Evolutionary conservation across 176 grass and related monocot genomes (phyloP), one percentile per base, ranked within the genome.

Genomic region (Musa beccarii): DNA sequence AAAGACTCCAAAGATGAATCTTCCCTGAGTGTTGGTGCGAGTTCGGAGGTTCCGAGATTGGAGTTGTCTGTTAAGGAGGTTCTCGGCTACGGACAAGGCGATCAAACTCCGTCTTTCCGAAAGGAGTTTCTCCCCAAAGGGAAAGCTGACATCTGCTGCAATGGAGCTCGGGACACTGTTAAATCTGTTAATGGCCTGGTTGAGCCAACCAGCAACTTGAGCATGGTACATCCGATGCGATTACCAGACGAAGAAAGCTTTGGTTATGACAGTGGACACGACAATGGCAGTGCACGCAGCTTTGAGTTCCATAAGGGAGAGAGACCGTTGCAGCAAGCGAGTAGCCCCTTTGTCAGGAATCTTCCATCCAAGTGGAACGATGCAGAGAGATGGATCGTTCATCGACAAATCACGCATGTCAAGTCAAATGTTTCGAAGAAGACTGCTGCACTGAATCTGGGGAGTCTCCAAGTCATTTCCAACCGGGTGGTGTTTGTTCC

Each of bases 281-380:
- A 91, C 62, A 84, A 75, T 59, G 54, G 71, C 10, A 72, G 34
- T 12, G 56, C 52, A 13, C 74, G 66, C 19, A 83, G 78, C 72
- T 99, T 99, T 76, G 95, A 99, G 85, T 99, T 99, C 52, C 79
- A 77, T 11, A 83, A 81, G 82, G 90, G 85, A 53, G 88, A 85
- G 34, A 83, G 73, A 65, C 17, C 63, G 12, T 63, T 59, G 19
- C 84, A 70, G n/a, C 81, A 69, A 19, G 81, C 52, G 50, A 72
- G 63, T 26, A 79, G 23, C 22, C 81, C 80, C 17, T 94, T 99
- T 78, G 75, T 89, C 59, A 79, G 86, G 50, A 88, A 80, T 76
- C 78, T 99, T 77, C 91, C 95, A 26, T 94, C 95, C 11, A 99
- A 99, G 83, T 99, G 95, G 95, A 99, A 99, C 82, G 95, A 94